These are phyloP conservation scores for Aotearoamyces nothofagi DNA, from an alignment of 2,329 filamentous ascomycete genomes.

Conservation along the genomic window DNA sequence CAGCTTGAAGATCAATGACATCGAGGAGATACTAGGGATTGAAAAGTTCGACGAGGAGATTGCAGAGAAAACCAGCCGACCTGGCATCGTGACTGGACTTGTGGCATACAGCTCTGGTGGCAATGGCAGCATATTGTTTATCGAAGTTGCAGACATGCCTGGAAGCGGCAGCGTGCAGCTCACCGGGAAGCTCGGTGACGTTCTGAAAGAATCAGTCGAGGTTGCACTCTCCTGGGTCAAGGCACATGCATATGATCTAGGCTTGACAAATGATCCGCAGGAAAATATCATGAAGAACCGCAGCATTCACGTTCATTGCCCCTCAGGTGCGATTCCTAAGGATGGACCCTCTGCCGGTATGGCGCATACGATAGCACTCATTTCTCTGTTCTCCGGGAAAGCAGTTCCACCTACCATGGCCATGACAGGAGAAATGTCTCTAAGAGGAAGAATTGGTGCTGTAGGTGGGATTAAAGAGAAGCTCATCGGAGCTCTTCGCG, in stretches of 20 bases:
- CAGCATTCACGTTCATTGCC: slow-evolving; percentile 91
- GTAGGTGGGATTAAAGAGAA: slow-evolving; percentile 99
- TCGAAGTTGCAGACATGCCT: slow-evolving; percentile 95
- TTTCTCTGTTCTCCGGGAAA: slow-evolving; percentile 77
- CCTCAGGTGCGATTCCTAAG: slow-evolving; percentile 87
- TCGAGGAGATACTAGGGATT: slow-evolving; percentile 83
- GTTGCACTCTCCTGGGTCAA: slow-evolving; percentile 96
- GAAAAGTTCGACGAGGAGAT: slow-evolving; percentile 94
- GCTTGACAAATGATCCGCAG: slow-evolving; percentile 62
- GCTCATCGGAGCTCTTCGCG: slow-evolving; percentile 81
- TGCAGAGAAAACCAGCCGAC: slow-evolving; percentile 67
- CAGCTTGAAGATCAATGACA: slow-evolving; percentile 57
- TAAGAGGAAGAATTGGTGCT: slow-evolving; percentile 80
- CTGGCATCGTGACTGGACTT: slow-evolving; percentile 88
- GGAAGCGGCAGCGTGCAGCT: slow-evolving; percentile 84
- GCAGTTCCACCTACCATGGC: slow-evolving; percentile 82
- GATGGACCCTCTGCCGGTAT: slow-evolving; percentile 76
- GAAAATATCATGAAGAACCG: slow-evolving; percentile 95
- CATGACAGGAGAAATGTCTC: slow-evolving; percentile 75
- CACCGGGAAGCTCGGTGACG: slow-evolving; percentile 90
- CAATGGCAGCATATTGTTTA: slow-evolving; percentile 93
- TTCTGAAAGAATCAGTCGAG: slow-evolving; percentile 93
- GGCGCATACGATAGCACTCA: slow-evolving; percentile 84
- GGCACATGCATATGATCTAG: slow-evolving; percentile 82
- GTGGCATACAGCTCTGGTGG: slow-evolving; percentile 89